phyloP scores from a whole-genome alignment of 257 asterid genomes.

The Perilla frutescens region DNA sequence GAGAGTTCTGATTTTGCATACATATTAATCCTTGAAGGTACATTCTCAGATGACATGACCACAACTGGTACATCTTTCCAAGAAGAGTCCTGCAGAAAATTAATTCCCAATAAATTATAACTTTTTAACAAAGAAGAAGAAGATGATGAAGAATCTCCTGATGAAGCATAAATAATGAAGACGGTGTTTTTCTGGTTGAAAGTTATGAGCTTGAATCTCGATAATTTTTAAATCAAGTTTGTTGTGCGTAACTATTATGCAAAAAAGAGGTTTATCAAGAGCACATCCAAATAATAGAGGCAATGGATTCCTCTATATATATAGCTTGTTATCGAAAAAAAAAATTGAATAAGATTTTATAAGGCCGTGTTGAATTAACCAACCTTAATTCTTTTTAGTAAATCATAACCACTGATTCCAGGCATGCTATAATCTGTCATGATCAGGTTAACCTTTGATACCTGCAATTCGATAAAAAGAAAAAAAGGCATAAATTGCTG shows the following conservation, averaged over 20 bases:
- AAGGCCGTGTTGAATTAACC: background rate
- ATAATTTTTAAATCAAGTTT: too few relatives aligned
- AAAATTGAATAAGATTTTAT: too few relatives aligned
- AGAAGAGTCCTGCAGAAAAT: slow-evolving; percentile 49
- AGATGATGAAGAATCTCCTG: background rate
- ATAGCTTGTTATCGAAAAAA: too few relatives aligned
- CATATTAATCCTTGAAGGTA: slow-evolving; percentile 65
- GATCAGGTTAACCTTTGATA: slow-evolving; percentile 57
- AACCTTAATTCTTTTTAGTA: slow-evolving; percentile 68
- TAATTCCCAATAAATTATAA: background rate
- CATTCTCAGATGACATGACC: slow-evolving; percentile 69
- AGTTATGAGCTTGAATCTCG: too few relatives aligned
- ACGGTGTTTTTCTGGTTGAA: too few relatives aligned
- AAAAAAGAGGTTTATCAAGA: too few relatives aligned
- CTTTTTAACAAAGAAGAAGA: background rate
- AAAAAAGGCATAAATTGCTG: background rate
- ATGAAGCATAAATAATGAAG: too few relatives aligned
- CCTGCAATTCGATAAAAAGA: slow-evolving; percentile 39
- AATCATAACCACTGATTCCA: slow-evolving; percentile 68
- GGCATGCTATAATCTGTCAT: slow-evolving; percentile 82
- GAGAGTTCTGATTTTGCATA: slow-evolving; percentile 11
- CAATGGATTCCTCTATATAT: too few relatives aligned
- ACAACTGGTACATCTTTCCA: slow-evolving; percentile 69
- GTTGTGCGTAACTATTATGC: too few relatives aligned
- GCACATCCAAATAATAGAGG: too few relatives aligned